Evolutionary conservation across 805 yeast species (phyloP).

Genomic region (Suhomyces sp.): DNA sequence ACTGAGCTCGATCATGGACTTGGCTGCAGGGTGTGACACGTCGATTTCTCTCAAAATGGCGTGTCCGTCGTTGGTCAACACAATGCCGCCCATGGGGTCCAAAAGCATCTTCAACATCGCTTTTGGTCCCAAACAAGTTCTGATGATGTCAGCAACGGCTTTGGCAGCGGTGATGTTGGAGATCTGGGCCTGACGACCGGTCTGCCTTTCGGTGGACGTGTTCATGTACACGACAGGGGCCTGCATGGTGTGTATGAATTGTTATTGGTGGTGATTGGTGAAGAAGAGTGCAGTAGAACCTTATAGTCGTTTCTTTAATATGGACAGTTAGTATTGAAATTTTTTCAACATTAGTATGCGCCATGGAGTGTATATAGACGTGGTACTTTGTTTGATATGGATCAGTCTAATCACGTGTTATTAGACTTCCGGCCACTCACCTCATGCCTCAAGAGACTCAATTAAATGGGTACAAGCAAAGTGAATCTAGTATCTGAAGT

Average conservation of each 20-base stretch:
- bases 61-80: conserved; percentile 96
- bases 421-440: too few species aligned
- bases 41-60: conserved; percentile 97
- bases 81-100: conserved; percentile 97
- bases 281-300: too few species aligned
- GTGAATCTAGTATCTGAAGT: too few species aligned
- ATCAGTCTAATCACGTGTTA: too few species aligned
- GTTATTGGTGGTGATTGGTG: too few species aligned
- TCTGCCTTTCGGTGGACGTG: conserved; percentile 88
- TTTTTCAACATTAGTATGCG: too few species aligned
- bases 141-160: conserved; percentile 95
- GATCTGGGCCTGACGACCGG: conserved; percentile 95
- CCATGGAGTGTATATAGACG: too few species aligned
- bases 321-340: too few species aligned
- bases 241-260: conserved; percentile 44
- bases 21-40: conserved; percentile 98
- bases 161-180: conserved; percentile 99
- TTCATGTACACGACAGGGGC: conserved; percentile 53
- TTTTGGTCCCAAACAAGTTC: conserved; percentile 98
- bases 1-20: conserved; percentile 94
- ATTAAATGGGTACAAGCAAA: too few species aligned
- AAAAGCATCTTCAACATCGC: conserved; percentile 98
- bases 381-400: too few species aligned
- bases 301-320: too few species aligned
- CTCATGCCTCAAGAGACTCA: too few species aligned